These are phyloP conservation scores for Amphirosellinia nigrospora DNA, from an alignment of 495 filamentous ascomycete genomes.

Conservation along the genomic window DNA sequence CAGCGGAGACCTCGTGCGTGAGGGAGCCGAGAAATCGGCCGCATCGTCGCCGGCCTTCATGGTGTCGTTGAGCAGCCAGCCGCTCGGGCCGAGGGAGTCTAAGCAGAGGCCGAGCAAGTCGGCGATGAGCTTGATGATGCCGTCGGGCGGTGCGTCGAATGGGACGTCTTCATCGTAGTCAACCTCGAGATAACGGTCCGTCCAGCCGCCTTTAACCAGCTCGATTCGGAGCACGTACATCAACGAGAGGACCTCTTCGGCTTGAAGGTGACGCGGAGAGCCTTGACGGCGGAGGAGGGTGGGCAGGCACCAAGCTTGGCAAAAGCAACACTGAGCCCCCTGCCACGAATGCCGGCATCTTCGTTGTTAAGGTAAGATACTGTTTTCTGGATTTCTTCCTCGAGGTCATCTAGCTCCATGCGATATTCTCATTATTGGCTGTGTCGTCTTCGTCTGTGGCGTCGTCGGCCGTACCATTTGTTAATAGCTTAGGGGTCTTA, in stretches of 20 bases:
- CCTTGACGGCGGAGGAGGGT: constrained; percentile 56
- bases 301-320: constrained; percentile 71
- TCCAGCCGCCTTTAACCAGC: constrained; percentile 70
- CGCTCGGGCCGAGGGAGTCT: constrained; percentile 81
- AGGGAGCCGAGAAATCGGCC: constrained; percentile 71
- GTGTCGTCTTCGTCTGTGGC: constrained; percentile 33
- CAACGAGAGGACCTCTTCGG: constrained; percentile 71
- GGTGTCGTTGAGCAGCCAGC: constrained; percentile 73
- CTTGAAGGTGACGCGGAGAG: constrained; percentile 69
- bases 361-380: constrained; percentile 56
- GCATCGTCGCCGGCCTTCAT: constrained; percentile 57
- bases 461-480: constrained; percentile 41
- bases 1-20: constrained; percentile 74
- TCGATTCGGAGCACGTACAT: constrained; percentile 75
- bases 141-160: constrained; percentile 59
- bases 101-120: constrained; percentile 76
- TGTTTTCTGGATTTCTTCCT: constrained; percentile 56
- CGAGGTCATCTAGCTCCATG: constrained; percentile 55
- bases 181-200: constrained; percentile 66
- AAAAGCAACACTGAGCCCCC: constrained; percentile 59
- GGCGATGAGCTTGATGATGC: constrained; percentile 63
- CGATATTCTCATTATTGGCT: constrained; percentile 46
- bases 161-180: constrained; percentile 55
- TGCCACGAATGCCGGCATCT: constrained; percentile 48
- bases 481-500: constrained; percentile 44